These are phyloP conservation scores for Colletotrichum tropicicola DNA, from an alignment of 2,329 filamentous ascomycete species.

Conservation along the genomic window DNA sequence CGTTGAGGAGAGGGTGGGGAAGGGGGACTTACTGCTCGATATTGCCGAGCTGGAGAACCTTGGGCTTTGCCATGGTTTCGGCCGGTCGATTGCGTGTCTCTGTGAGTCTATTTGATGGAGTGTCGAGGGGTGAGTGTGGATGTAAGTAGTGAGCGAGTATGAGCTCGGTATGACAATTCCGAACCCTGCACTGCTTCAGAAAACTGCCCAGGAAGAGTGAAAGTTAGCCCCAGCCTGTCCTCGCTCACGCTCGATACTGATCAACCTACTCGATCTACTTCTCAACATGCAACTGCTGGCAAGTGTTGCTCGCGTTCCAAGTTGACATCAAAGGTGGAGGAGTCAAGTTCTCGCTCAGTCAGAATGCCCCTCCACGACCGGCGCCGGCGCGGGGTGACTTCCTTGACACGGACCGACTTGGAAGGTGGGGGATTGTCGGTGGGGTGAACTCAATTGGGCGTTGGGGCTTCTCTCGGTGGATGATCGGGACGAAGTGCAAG, in stretches of 20 bases:
- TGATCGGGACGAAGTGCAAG: no score
- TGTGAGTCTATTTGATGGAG: not conserved
- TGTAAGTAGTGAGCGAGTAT: not conserved
- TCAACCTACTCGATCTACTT: no score
- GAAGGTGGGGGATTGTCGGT: constrained; percentile 13
- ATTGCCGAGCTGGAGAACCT: constrained; percentile 49
- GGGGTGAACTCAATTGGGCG: constrained; percentile 12
- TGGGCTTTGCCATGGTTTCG: constrained; percentile 32
- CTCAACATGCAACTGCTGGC: not conserved
- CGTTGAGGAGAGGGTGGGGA: no score
- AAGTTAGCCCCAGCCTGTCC: no score
- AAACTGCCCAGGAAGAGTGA: no score
- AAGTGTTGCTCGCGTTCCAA: not conserved
- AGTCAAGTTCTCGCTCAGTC: not conserved
- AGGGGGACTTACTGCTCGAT: constrained; percentile 46
- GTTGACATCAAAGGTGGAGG: not conserved
- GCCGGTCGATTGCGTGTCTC: not conserved
- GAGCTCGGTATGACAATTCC: not conserved
- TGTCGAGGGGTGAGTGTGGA: not conserved
- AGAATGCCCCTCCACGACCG: constrained; percentile 2
- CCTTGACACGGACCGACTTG: not conserved
- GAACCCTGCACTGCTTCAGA: no score
- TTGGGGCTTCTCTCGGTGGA: no score
- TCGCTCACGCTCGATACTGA: no score
- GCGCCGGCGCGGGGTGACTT: constrained; percentile 20